Base-by-base conservation (phyloP, 139 green algal species). In the Parachlorella kessleri region DNA sequence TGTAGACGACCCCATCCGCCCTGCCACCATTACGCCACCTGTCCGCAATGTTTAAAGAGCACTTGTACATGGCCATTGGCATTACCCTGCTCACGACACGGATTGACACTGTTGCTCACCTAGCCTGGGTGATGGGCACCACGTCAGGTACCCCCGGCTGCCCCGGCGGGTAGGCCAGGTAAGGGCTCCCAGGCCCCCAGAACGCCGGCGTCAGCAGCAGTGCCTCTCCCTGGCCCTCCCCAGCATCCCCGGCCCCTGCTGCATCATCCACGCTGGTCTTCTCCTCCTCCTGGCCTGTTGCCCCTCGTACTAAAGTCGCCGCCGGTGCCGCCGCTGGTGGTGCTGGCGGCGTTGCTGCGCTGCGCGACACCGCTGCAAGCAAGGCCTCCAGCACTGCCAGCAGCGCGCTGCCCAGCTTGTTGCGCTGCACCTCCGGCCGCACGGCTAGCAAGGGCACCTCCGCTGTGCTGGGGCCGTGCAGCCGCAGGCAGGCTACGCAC, bases 381-480 rank as follows among this genome's bases (percentile, higher is more conserved):
- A 80, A 37, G 8, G 53, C 23, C 77, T 90, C 86, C 28, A 90
- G 23, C 0, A 48, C 35, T 26, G 79, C 66, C 41, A 90, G 77
- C 65, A 90, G 82, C 41, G 71, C 30, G 33, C 38, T 59, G 65
- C 73, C 86, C 53, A 85, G 77, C 26, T 64, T 54, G 38, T 75
- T 80, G n/a, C 81, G 77, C 64, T 81, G 81, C 65, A 90, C 42
- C 77, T 90, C 84, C 24, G 81, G 72, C 21, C 86, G 80, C 21
- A 77, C 74, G 1, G 83, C 82, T 28, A 90, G 70, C 36, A 88
- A 9, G 4, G 84, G 84, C 55, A 90, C 48, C 77, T 90, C 86
- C 2, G 86, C 86, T 36, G 81, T 42, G 36, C 66, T 53, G 53
- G 73, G 33, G 26, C 79, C 79, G n/a, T 83, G 71, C 26, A 48